Conservation (phyloP, 2,329 filamentous ascomycete genomes). For the Rutstroemia sp. region DNA sequence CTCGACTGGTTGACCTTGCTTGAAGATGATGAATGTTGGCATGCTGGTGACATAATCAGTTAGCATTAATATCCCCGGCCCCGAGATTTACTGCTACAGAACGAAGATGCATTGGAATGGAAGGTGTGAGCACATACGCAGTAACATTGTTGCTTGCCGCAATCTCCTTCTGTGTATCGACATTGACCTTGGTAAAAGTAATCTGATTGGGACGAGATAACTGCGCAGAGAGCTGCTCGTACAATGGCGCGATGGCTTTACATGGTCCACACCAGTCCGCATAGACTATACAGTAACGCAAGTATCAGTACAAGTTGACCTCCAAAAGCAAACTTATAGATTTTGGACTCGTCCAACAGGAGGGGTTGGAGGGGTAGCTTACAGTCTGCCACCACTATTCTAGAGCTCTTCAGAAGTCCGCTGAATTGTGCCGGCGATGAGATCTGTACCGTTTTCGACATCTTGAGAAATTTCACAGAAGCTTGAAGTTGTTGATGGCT, state of each 20-base stretch:
- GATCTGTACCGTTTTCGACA: constrained; percentile 38
- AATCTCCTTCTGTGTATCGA: constrained; percentile 68
- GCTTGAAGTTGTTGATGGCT: background rate
- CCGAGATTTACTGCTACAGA: background rate
- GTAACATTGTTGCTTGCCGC: constrained; percentile 66
- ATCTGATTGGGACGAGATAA: constrained; percentile 66
- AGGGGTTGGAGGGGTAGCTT: constrained; percentile 39
- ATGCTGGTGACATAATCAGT: constrained; percentile 37
- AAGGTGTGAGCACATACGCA: constrained; percentile 38
- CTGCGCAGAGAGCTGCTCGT: constrained; percentile 65
- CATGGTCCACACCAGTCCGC: constrained; percentile 83
- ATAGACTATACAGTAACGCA: constrained; percentile 53
- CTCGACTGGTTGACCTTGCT: constrained; percentile 58
- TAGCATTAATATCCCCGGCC: background rate
- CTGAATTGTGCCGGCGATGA: constrained; percentile 56
- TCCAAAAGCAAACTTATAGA: background rate
- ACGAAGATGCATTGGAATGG: background rate
- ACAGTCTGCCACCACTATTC: constrained; percentile 86
- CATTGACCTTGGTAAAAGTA: constrained; percentile 83
- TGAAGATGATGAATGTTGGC: constrained; percentile 90
- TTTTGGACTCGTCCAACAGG: background rate
- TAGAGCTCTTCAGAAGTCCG: constrained; percentile 60
- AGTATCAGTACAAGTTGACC: constrained; percentile 11
- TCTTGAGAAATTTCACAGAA: constrained; percentile 11
- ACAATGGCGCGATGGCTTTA: constrained; percentile 75